Evolutionary conservation across 1,284 basidiomycete species (phyloP).

Genomic region (Gomphus sp.): DNA sequence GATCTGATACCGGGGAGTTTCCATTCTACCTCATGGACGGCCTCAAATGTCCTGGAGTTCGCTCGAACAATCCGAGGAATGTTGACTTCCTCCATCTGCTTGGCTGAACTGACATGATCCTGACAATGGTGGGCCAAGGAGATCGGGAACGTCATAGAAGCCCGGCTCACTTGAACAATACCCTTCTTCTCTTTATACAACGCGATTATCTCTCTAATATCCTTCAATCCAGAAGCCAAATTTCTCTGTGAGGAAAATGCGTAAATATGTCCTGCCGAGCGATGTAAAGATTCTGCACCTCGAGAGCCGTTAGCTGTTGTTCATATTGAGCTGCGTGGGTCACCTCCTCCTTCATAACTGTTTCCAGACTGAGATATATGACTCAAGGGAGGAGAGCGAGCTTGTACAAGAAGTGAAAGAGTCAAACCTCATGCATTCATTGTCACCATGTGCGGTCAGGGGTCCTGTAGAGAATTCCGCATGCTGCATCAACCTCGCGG

Average conservation of each 20-base stretch:
- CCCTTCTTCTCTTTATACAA: constrained; percentile 5
- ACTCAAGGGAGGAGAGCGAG: background rate
- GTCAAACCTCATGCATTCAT: background rate
- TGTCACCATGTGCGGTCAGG: background rate
- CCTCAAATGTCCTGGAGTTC: background rate
- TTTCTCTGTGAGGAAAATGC: background rate
- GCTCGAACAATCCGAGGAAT: background rate
- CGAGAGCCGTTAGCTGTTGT: background rate
- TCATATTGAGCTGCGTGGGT: constrained; percentile 6
- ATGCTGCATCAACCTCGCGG: background rate
- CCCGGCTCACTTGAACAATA: background rate
- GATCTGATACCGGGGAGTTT: constrained; percentile 6
- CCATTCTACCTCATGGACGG: constrained; percentile 8
- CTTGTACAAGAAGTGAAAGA: background rate
- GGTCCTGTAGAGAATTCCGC: background rate
- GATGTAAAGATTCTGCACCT: background rate
- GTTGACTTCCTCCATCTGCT: background rate
- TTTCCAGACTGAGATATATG: constrained; percentile 1
- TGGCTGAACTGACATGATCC: constrained; percentile 1
- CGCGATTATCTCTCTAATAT: background rate
- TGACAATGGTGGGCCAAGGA: background rate
- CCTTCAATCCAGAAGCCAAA: background rate
- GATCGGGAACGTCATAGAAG: background rate
- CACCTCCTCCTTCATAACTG: constrained; percentile 6
- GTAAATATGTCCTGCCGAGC: background rate